Conservation (phyloP, 345 rosid genomes). For the Gossypium turneri region DNA sequence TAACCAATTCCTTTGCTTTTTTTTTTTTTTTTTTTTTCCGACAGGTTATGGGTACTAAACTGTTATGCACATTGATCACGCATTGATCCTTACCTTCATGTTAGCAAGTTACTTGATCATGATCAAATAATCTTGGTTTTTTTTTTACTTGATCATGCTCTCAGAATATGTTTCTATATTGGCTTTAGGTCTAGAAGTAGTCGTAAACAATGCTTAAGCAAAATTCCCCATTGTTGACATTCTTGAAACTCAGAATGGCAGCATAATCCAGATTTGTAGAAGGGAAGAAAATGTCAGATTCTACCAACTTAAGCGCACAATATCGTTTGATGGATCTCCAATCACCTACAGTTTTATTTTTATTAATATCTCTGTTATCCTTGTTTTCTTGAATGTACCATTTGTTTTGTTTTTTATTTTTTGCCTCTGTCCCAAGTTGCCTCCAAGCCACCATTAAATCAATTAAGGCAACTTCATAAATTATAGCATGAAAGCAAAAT, state of each 20-base stretch:
- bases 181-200: neutral
- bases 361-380: neutral
- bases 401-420: neutral
- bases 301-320: neutral
- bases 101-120: neutral
- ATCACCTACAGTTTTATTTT: neutral
- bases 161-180: neutral
- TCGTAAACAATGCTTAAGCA: neutral
- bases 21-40: neutral
- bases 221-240: neutral
- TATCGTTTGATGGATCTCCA: neutral
- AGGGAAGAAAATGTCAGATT: neutral
- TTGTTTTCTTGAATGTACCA: neutral
- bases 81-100: neutral
- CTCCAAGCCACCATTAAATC: neutral
- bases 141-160: neutral
- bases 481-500: too few species aligned
- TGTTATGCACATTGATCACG: neutral
- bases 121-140: neutral
- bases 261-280: neutral
- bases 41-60: constrained; percentile 14
- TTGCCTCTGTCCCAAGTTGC: neutral
- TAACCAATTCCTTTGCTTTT: neutral
- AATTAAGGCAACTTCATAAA: too few species aligned
- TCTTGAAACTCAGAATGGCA: neutral